Evolutionary conservation across 169 alveolate species (phyloP).

Genomic region (Eimeria sp.): DNA sequence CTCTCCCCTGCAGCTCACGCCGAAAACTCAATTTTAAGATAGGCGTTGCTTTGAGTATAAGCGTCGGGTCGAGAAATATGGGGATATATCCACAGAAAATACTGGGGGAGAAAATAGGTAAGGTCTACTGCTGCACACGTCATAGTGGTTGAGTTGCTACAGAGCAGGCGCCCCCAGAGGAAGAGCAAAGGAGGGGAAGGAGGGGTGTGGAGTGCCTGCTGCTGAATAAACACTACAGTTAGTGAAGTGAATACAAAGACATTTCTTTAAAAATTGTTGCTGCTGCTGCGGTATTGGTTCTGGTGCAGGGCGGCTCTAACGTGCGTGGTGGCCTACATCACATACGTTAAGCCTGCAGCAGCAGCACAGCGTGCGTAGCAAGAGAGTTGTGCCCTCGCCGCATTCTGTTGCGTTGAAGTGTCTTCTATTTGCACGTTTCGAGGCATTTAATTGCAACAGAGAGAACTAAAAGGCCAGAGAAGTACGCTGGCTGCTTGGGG

Average conservation of each 20-base stretch:
- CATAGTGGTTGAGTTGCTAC: background rate
- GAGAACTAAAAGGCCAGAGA: conserved; percentile 21
- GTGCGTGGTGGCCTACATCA: conserved; percentile 33
- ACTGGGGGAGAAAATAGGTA: background rate
- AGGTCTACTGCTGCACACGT: background rate
- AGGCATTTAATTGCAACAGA: conserved; percentile 14
- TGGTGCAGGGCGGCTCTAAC: conserved; percentile 49
- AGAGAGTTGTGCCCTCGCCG: too few species aligned
- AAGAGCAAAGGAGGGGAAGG: background rate
- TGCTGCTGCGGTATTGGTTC: background rate
- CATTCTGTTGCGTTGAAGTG: background rate
- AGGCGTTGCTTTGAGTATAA: background rate
- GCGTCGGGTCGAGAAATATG: background rate
- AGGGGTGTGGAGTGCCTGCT: background rate
- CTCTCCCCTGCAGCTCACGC: background rate
- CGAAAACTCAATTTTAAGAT: background rate
- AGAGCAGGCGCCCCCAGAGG: background rate
- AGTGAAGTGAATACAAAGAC: background rate
- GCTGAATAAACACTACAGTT: background rate
- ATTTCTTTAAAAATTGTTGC: background rate
- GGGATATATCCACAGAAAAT: background rate
- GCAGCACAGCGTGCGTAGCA: background rate
- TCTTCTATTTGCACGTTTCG: background rate
- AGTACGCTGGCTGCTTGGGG: background rate
- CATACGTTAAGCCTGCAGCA: background rate